phyloP scores from a whole-genome alignment of 768 basidiomycete species.

The Leccinum fibrillosum region DNA sequence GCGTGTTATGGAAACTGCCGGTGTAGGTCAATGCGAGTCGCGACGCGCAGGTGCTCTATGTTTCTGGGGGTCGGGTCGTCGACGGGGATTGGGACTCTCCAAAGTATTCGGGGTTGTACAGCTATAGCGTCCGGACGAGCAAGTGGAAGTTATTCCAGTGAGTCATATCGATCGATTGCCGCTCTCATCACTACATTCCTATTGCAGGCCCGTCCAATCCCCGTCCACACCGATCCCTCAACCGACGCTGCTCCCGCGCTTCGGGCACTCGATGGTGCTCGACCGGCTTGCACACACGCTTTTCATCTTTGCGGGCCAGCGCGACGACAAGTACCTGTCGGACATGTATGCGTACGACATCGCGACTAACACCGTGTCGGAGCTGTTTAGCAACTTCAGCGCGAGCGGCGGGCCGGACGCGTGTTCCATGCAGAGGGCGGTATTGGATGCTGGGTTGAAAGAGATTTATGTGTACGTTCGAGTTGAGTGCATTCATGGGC shows the following conservation, averaged over 20 bases:
- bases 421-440: constrained; percentile 72
- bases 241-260: constrained; percentile 54
- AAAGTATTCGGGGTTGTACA: constrained; percentile 71
- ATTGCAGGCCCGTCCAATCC: constrained; percentile 21
- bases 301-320: constrained; percentile 74
- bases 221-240: constrained; percentile 26
- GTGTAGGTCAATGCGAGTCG: no score
- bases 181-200: background rate
- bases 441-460: constrained; percentile 56
- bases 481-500: background rate
- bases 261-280: constrained; percentile 80
- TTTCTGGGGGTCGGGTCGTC: constrained; percentile 72
- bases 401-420: constrained; percentile 63
- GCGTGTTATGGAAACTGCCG: no score
- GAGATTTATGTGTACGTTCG: constrained; percentile 67
- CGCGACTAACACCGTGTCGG: constrained; percentile 50
- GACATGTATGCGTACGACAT: constrained; percentile 79
- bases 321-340: constrained; percentile 60
- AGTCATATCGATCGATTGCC: constrained; percentile 22
- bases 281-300: constrained; percentile 56
- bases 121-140: constrained; percentile 61
- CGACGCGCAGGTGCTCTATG: constrained; percentile 66
- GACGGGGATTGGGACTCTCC: constrained; percentile 58
- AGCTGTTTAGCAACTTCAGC: constrained; percentile 63
- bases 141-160: constrained; percentile 72